phyloP scores from a whole-genome alignment of 2,329 filamentous ascomycete species.

The Pseudogymnoascus sp. region DNA sequence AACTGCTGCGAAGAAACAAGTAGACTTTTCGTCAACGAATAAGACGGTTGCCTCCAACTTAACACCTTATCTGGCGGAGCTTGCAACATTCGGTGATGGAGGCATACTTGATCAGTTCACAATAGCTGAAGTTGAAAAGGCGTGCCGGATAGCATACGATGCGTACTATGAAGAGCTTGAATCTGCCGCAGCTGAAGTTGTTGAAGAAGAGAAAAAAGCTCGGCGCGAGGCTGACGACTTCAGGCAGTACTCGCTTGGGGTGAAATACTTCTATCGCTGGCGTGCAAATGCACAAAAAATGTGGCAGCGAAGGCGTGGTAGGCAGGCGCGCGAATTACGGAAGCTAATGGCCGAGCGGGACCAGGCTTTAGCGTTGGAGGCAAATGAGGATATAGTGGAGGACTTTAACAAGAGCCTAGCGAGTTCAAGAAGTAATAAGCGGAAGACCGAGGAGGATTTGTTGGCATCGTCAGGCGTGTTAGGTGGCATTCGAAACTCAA shows the following conservation, averaged over 20 bases:
- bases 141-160: not conserved
- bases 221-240: conserved; percentile 18
- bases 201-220: conserved; percentile 18
- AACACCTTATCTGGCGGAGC: not conserved
- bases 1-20: not conserved
- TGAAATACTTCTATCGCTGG: conserved; percentile 27
- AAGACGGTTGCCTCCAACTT: not conserved
- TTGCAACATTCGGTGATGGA: conserved; percentile 19
- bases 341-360: conserved; percentile 24
- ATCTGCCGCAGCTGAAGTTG: conserved; percentile 18
- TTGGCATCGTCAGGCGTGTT: conserved; percentile 22
- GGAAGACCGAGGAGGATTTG: conserved; percentile 22
- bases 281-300: conserved; percentile 20
- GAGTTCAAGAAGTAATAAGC: conserved; percentile 14
- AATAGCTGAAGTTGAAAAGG: conserved; percentile 18
- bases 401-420: conserved; percentile 21
- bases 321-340: conserved; percentile 24
- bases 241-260: conserved; percentile 23
- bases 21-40: not conserved
- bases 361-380: conserved; percentile 9
- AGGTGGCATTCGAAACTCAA: conserved; percentile 22
- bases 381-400: conserved; percentile 22
- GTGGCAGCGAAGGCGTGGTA: conserved; percentile 24
- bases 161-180: conserved; percentile 17
- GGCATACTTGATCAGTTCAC: conserved; percentile 30